phyloP scores from a whole-genome alignment of 2,329 filamentous ascomycete genomes.

The Tolypocladium paradoxum region DNA sequence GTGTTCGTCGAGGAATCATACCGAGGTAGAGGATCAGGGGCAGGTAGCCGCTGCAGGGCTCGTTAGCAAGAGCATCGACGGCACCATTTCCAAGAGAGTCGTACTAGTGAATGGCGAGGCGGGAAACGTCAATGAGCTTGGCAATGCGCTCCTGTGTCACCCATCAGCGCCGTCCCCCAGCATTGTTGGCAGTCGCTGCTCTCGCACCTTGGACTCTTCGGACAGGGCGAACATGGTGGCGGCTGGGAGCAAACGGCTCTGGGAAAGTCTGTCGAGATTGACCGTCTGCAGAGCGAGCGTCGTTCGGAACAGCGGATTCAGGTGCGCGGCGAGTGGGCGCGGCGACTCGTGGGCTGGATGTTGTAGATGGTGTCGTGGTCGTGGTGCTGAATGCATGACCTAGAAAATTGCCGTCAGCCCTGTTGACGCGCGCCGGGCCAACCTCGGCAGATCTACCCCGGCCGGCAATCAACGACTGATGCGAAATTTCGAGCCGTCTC shows the following conservation, averaged over 20 bases:
- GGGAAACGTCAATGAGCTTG: slow-evolving; percentile 88
- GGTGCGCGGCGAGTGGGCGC: neutral
- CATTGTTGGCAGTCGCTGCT: neutral
- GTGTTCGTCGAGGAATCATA: slow-evolving; percentile 30
- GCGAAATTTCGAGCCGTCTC: neutral
- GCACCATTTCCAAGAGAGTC: slow-evolving; percentile 20
- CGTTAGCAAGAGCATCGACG: slow-evolving; percentile 18
- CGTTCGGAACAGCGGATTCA: neutral
- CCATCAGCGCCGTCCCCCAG: neutral
- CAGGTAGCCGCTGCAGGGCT: slow-evolving; percentile 69
- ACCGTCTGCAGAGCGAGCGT: neutral
- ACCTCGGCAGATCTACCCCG: slow-evolving; percentile 15
- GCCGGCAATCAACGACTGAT: slow-evolving; percentile 1
- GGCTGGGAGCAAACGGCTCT: neutral
- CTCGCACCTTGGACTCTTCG: slow-evolving; percentile 85
- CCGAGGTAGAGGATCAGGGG: slow-evolving; percentile 95
- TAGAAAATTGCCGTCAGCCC: neutral
- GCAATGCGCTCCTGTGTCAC: slow-evolving; percentile 79
- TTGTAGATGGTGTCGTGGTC: neutral
- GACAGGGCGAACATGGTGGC: slow-evolving; percentile 59
- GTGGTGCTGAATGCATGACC: neutral
- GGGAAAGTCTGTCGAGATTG: slow-evolving; percentile 5
- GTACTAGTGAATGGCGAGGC: slow-evolving; percentile 93
- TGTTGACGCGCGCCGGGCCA: slow-evolving; percentile 14
- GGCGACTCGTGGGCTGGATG: neutral